Evolutionary conservation across 1,284 basidiomycete genomes (phyloP).

Genomic region (Cystobasidium pallidum): DNA sequence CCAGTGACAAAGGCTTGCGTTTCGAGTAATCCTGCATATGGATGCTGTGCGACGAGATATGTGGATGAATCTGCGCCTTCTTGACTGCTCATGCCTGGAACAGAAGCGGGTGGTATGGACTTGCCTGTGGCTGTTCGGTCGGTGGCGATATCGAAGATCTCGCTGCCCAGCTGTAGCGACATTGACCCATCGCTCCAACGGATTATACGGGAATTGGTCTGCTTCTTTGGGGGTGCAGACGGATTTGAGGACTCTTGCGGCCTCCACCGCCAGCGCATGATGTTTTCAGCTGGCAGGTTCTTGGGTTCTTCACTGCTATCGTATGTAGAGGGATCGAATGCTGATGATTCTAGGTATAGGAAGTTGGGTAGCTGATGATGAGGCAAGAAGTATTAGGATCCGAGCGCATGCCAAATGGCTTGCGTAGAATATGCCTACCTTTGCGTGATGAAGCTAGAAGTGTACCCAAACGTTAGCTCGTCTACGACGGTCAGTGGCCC

Average conservation of each 20-base stretch:
- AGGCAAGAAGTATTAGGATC: constrained; percentile 55
- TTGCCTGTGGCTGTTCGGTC: constrained; percentile 69
- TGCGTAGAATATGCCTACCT: constrained; percentile 28
- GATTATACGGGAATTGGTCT: constrained; percentile 84
- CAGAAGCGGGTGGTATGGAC: constrained; percentile 37
- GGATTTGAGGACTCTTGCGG: not conserved
- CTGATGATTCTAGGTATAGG: constrained; percentile 76
- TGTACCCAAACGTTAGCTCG: not conserved
- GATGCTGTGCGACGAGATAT: constrained; percentile 88
- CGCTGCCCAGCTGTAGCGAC: constrained; percentile 80
- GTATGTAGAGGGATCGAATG: constrained; percentile 78
- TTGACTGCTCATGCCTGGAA: constrained; percentile 42
- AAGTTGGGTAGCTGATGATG: constrained; percentile 70
- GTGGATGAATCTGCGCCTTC: constrained; percentile 65
- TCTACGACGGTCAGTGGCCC: too few relatives aligned
- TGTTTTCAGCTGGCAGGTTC: constrained; percentile 86
- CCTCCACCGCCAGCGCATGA: constrained; percentile 82
- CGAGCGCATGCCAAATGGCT: not conserved
- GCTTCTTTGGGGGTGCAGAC: constrained; percentile 62
- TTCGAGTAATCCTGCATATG: constrained; percentile 79
- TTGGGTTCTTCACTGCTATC: constrained; percentile 65
- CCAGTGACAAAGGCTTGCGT: constrained; percentile 80
- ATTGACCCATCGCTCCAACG: constrained; percentile 89
- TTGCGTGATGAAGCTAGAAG: constrained; percentile 32
- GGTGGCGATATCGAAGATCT: constrained; percentile 83